These are phyloP conservation scores for Blastocystis sp. DNA, from an alignment of 352 stramenopile genomes.

Conservation along the genomic window DNA sequence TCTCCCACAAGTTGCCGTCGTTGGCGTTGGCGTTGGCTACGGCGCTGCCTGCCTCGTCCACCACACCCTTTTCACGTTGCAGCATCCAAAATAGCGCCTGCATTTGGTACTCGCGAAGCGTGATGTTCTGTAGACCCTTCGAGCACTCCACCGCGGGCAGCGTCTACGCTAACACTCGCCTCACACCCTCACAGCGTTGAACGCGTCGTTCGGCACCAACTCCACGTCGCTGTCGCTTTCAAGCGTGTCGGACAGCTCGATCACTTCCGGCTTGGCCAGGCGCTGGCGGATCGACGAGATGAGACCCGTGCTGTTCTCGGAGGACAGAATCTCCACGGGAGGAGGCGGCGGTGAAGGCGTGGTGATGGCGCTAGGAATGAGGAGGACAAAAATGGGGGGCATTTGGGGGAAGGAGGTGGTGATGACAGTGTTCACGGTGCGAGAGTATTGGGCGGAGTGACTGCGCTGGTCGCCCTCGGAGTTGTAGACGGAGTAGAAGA, in stretches of 20 bases:
- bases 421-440: not conserved
- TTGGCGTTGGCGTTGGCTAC: conserved; percentile 57
- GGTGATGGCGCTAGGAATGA: not conserved
- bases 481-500: conserved; percentile 51
- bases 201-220: conserved; percentile 34
- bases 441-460: not conserved
- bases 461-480: not conserved
- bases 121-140: conserved; percentile 75
- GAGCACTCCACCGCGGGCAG: not conserved
- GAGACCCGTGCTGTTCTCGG: conserved; percentile 31
- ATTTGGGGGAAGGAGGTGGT: conserved; percentile 27
- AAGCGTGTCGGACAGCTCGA: not conserved
- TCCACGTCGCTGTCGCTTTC: not conserved
- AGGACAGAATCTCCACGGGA: conserved; percentile 39
- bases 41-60: not conserved
- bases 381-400: not conserved
- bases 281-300: conserved; percentile 32
- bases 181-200: not conserved
- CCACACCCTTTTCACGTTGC: conserved; percentile 76
- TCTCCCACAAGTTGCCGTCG: conserved; percentile 64
- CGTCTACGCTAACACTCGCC: not conserved
- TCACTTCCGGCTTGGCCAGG: not conserved
- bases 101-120: conserved; percentile 80
- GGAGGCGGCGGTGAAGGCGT: not conserved
- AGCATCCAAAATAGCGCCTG: conserved; percentile 82